Evolutionary conservation across 352 stramenopile species (phyloP).

Genomic region (Pilasporangium apinafurcum): DNA sequence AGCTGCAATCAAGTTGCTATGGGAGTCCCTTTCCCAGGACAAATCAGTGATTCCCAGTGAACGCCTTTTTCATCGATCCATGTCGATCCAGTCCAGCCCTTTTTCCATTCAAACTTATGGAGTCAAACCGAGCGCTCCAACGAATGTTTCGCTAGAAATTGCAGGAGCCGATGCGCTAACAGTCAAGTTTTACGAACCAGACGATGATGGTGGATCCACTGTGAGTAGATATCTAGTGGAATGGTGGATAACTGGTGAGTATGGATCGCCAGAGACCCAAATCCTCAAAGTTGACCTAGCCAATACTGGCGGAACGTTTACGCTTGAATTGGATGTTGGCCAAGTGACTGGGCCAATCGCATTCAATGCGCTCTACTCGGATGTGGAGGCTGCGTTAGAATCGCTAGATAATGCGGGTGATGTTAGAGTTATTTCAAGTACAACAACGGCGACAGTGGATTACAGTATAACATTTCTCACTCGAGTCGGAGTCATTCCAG

Average conservation of each 20-base stretch:
- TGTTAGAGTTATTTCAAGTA: slow-evolving; percentile 53
- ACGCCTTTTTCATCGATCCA: slow-evolving; percentile 79
- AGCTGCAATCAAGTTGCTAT: slow-evolving; percentile 81
- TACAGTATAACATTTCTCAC: slow-evolving; percentile 63
- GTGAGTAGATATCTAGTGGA: slow-evolving; percentile 88
- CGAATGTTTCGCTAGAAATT: slow-evolving; percentile 32
- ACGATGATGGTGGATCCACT: slow-evolving; percentile 79
- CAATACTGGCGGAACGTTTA: slow-evolving; percentile 83
- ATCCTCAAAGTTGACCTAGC: slow-evolving; percentile 76
- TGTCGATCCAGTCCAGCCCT: slow-evolving; percentile 53
- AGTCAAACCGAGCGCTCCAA: slow-evolving; percentile 48
- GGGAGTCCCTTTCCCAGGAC: slow-evolving; percentile 86
- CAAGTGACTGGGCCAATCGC: slow-evolving; percentile 48
- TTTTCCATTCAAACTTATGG: slow-evolving; percentile 49
- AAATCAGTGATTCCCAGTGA: slow-evolving; percentile 79
- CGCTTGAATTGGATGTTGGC: slow-evolving; percentile 41
- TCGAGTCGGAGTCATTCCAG: slow-evolving; percentile 18
- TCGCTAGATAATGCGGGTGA: slow-evolving; percentile 70
- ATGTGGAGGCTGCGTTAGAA: slow-evolving; percentile 79
- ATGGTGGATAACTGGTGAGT: slow-evolving; percentile 59
- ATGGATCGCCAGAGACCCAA: slow-evolving; percentile 61
- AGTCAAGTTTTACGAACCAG: slow-evolving; percentile 78
- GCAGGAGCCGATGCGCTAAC: slow-evolving; percentile 48
- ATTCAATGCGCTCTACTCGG: slow-evolving; percentile 45
- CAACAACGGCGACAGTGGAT: slow-evolving; percentile 16